phyloP scores from a whole-genome alignment of 1,139 yeast species.

The Candida mesenterica region DNA sequence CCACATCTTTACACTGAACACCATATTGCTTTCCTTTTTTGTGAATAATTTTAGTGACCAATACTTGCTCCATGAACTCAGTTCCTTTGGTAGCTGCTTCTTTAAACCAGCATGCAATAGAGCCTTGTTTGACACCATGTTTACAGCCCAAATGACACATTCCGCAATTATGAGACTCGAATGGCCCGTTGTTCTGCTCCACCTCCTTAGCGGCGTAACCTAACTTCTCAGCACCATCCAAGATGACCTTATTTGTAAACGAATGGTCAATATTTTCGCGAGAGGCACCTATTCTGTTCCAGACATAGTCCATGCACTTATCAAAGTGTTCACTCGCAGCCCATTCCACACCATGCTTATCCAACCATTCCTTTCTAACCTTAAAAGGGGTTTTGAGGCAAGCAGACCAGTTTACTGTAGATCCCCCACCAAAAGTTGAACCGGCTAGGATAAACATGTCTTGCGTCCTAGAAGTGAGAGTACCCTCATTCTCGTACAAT shows the following conservation, averaged over 20 bases:
- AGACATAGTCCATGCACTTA: conserved; percentile 48
- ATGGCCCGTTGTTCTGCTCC: conserved; percentile 53
- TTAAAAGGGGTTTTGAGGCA: conserved; percentile 52
- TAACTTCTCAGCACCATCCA: conserved; percentile 48
- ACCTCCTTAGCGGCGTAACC: conserved; percentile 44
- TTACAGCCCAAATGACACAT: conserved; percentile 55
- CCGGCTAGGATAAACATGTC: conserved; percentile 50
- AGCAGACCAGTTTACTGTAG: conserved; percentile 65
- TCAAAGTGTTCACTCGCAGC: conserved; percentile 47
- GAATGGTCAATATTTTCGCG: conserved; percentile 45
- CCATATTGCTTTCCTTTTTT: conserved; percentile 46
- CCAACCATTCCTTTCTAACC: conserved; percentile 57
- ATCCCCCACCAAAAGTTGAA: conserved; percentile 59
- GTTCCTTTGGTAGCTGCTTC: conserved; percentile 52
- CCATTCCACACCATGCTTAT: conserved; percentile 48
- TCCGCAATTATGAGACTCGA: conserved; percentile 48
- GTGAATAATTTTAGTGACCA: conserved; percentile 41
- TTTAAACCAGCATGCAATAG: conserved; percentile 51
- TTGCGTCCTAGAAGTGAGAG: conserved; percentile 32
- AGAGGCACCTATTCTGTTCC: conserved; percentile 51
- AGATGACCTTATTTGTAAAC: conserved; percentile 42
- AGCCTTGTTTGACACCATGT: conserved; percentile 55
- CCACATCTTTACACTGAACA: conserved; percentile 33
- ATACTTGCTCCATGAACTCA: conserved; percentile 48
- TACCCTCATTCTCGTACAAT: conserved; percentile 45